A percentile compares a stretch with the other conserved stretches of the same genome.
Evolutionary conservation across 305 asterid genomes (phyloP).

Genomic region (Euphrasia arctica): DNA sequence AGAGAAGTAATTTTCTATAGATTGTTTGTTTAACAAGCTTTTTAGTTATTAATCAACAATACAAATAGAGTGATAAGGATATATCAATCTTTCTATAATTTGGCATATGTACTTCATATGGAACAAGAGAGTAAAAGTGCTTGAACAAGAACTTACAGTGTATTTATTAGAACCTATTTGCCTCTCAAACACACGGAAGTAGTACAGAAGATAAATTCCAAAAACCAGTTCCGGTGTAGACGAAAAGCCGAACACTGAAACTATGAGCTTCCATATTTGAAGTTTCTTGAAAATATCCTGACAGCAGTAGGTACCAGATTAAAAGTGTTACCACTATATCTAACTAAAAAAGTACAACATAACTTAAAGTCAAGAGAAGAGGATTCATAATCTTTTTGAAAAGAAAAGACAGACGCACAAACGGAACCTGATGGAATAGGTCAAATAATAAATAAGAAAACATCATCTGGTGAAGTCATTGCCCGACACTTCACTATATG

Average conservation of each 20-base stretch:
- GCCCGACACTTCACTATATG: too few relatives aligned
- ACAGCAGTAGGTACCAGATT: constrained; percentile 23
- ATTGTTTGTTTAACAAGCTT: constrained; percentile 9
- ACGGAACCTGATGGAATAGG: too few relatives aligned
- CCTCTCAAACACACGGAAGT: constrained; percentile 98
- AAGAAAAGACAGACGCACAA: too few relatives aligned
- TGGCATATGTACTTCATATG: constrained; percentile 26
- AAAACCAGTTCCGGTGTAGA: constrained; percentile 94
- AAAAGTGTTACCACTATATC: too few relatives aligned
- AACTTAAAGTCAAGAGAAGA: too few relatives aligned
- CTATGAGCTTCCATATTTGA: constrained; percentile 91
- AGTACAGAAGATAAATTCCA: constrained; percentile 88
- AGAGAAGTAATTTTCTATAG: constrained; percentile 8
- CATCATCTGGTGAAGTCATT: too few relatives aligned
- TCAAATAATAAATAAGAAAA: too few relatives aligned
- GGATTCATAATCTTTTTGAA: too few relatives aligned
- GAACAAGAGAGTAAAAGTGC: constrained; percentile 26
- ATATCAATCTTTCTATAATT: neutral
- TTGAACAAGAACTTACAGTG: constrained; percentile 59
- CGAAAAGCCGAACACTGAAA: constrained; percentile 82
- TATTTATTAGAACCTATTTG: constrained; percentile 98
- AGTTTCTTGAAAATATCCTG: constrained; percentile 94
- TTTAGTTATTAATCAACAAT: neutral
- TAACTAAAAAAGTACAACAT: too few relatives aligned
- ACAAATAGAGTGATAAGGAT: neutral